Evolutionary conservation across 495 filamentous ascomycete species (phyloP).

Genomic region (Penicillium simplicissimum): DNA sequence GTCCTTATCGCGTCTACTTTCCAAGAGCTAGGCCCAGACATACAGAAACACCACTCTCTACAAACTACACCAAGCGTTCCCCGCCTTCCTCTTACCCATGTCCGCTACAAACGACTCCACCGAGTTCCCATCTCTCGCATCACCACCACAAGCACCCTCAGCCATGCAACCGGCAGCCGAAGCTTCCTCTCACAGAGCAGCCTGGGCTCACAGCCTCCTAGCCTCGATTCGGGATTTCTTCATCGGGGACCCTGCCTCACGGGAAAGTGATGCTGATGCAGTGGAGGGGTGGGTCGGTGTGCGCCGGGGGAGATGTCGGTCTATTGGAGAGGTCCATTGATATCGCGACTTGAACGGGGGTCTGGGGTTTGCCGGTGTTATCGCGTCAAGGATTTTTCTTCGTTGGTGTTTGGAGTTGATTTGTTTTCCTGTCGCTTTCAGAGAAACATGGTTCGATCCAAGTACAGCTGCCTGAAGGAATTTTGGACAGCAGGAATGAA

Average conservation of each 20-base stretch:
- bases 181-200: neutral
- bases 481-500: neutral
- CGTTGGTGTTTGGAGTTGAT: neutral
- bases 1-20: too few species aligned
- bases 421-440: neutral
- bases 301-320: constrained; percentile 23
- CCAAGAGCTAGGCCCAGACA: too few species aligned
- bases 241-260: neutral
- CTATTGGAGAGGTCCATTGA: constrained; percentile 27
- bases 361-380: neutral
- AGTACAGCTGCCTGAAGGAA: neutral
- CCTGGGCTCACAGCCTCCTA: constrained; percentile 17
- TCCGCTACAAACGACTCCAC: neutral
- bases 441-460: neutral
- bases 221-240: constrained; percentile 19
- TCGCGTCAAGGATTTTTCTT: neutral
- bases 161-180: neutral
- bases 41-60: neutral
- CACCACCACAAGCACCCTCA: neutral
- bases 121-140: neutral
- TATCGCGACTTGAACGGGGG: neutral
- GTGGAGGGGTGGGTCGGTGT: constrained; percentile 28
- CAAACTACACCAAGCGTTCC: too few species aligned
- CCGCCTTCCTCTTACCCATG: constrained; percentile 3
- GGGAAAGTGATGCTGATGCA: constrained; percentile 25